phyloP scores from a whole-genome alignment of 805 yeast genomes.

The Candida chilensis region DNA sequence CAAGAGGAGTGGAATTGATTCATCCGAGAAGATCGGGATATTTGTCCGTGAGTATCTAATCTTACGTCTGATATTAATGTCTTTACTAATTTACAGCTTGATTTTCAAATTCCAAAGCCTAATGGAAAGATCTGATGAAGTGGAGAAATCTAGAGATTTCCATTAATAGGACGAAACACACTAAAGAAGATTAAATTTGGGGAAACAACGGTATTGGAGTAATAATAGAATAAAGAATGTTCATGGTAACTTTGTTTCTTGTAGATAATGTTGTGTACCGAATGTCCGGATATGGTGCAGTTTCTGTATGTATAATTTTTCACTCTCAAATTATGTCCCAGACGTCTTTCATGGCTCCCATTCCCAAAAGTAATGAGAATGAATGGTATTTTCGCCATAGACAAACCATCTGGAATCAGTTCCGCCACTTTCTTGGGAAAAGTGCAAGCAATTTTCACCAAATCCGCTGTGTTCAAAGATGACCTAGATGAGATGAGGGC shows the following conservation, averaged over 20 bases:
- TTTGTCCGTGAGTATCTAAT: slow-evolving; percentile 29
- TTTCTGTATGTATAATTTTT: no score
- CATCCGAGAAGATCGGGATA: slow-evolving; percentile 46
- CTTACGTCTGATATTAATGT: not conserved
- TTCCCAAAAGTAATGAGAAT: slow-evolving; percentile 25
- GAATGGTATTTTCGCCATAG: slow-evolving; percentile 92
- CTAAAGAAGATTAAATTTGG: no score
- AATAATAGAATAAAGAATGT: no score
- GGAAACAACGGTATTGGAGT: slow-evolving; percentile 1
- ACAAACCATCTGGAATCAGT: slow-evolving; percentile 80
- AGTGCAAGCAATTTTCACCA: slow-evolving; percentile 54
- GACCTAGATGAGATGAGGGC: slow-evolving; percentile 43
- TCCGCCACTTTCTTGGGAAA: slow-evolving; percentile 67
- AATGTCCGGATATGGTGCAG: no score
- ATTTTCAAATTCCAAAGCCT: slow-evolving; percentile 43
- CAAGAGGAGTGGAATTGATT: slow-evolving; percentile 25
- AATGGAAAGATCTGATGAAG: not conserved
- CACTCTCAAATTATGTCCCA: no score
- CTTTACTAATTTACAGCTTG: slow-evolving; percentile 18
- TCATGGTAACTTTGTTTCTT: no score
- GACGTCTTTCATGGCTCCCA: no score
- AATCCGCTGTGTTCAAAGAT: slow-evolving; percentile 45
- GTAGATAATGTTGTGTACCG: not conserved
- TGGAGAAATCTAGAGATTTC: no score
- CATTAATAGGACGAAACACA: no score